Base-by-base conservation (phyloP, 2,329 filamentous ascomycete genomes). In the Aspergillus oerlinghausenensis region DNA sequence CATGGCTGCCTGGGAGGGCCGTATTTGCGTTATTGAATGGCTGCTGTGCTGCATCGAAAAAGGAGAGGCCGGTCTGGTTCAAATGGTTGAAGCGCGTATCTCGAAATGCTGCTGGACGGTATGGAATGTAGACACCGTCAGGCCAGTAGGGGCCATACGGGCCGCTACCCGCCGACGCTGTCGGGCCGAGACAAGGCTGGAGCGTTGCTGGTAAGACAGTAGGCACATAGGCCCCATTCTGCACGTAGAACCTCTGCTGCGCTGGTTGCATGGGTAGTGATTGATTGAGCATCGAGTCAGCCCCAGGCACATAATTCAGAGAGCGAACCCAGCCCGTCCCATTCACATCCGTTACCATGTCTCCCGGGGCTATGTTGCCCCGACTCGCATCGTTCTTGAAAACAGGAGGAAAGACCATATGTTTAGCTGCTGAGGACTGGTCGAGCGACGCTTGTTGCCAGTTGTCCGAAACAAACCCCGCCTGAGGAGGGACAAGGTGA, bases 131-230 rank as follows among this genome's bases (percentile, higher is more conserved):
- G 8, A 79, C 82, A n/a, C 83, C 84, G 74, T 86, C 81, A 21
- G 84, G 82, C 82, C 83, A 86, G 65, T 86, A 86, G 28, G 83
- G 83, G 0, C 84, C 84, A 69, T 83, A 86, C 4, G 80, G 77
- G 8, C 81, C 81, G 54, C 79, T 77, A 29, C 80, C 79, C 53
- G 82, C 82, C 1, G 83, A 81, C 29, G 82, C 82, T 7, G 83
- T 85, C 28, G 83, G 82, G 2, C 82, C 83, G 51, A 82, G 72
- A 55, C 78, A 79, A 61, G 82, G 80, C 51, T 85, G 84, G 56
- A 84, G 77, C 25, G 80, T 74, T 29, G 85, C 82, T 50, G 87
- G 82, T 14, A 86, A 75, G 8, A 84, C 83, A 1, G 81, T 85
- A 11, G 83, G 83, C 21, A 84, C 73, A 55, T 80, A 80, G 52